Conservation (phyloP, 257 asterid species). For the Solanum clarkiae region DNA sequence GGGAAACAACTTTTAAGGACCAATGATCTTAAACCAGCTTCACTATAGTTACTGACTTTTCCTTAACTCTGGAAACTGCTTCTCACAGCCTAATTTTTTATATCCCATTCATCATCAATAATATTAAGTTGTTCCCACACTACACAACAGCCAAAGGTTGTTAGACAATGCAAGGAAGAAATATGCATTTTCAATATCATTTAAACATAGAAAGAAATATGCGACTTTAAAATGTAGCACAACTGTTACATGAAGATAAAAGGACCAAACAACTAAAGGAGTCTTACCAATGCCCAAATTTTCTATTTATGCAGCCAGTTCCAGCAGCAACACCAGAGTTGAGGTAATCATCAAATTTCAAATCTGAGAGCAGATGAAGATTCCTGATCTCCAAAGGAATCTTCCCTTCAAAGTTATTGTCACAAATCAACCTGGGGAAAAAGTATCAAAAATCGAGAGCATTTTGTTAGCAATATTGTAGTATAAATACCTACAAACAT, state of each 20-base stretch:
- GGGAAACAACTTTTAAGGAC: neutral
- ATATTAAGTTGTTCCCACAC: neutral
- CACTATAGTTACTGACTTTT: neutral
- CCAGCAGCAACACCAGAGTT: slow-evolving; percentile 24
- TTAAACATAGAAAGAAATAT: neutral
- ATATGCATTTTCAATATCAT: neutral
- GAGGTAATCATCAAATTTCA: slow-evolving; percentile 45
- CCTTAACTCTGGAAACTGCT: neutral
- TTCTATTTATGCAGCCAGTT: slow-evolving; percentile 56
- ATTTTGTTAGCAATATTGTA: neutral
- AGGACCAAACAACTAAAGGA: neutral
- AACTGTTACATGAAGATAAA: neutral
- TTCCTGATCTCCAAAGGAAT: slow-evolving; percentile 59
- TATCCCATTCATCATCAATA: neutral
- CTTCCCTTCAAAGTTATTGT: slow-evolving; percentile 60
- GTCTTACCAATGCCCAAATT: slow-evolving; percentile 68
- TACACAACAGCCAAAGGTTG: neutral
- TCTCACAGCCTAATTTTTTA: neutral
- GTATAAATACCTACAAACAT: neutral
- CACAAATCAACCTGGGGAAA: slow-evolving; percentile 54
- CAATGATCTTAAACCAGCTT: neutral
- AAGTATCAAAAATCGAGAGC: neutral
- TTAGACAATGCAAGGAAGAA: neutral
- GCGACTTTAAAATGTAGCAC: neutral
- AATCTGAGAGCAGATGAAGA: slow-evolving; percentile 47